Evolutionary conservation across 2,329 filamentous ascomycete genomes (phyloP).

Genomic region (Hymenotorrendiella dingleyae): DNA sequence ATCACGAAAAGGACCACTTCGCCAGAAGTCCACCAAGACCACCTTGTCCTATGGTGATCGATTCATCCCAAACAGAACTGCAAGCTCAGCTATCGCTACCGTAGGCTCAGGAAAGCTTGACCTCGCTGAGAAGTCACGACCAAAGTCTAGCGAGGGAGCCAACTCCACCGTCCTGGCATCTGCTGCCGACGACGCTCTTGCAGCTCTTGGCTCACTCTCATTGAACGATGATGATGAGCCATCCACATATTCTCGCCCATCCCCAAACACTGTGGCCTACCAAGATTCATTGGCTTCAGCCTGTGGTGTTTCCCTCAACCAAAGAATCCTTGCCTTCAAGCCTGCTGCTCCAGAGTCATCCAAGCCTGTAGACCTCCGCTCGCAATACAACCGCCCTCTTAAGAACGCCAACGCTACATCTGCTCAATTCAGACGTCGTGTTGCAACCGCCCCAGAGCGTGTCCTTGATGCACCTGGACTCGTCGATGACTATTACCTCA

Average conservation of each 20-base stretch:
- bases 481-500: conserved; percentile 98
- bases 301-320: conserved; percentile 88
- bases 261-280: conserved; percentile 84
- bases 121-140: conserved; percentile 58
- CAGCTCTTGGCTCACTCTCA: conserved; percentile 73
- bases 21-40: conserved; percentile 62
- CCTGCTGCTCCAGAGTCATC: conserved; percentile 96
- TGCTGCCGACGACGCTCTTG: conserved; percentile 65
- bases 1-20: conserved; percentile 46
- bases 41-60: conserved; percentile 79
- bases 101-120: conserved; percentile 80
- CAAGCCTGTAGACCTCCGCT: conserved; percentile 93
- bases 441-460: conserved; percentile 90
- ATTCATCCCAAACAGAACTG: conserved; percentile 90
- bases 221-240: conserved; percentile 66
- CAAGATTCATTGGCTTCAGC: conserved; percentile 86
- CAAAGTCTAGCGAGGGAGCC: conserved; percentile 65
- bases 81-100: conserved; percentile 83
- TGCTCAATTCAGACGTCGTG: conserved; percentile 83
- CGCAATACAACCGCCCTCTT: conserved; percentile 95
- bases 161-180: conserved; percentile 71
- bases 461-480: conserved; percentile 94
- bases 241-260: conserved; percentile 66
- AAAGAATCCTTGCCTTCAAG: conserved; percentile 96
- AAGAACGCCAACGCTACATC: conserved; percentile 68